phyloP scores from a whole-genome alignment of 2,329 filamentous ascomycete genomes.

The Apiospora malaysiana region DNA sequence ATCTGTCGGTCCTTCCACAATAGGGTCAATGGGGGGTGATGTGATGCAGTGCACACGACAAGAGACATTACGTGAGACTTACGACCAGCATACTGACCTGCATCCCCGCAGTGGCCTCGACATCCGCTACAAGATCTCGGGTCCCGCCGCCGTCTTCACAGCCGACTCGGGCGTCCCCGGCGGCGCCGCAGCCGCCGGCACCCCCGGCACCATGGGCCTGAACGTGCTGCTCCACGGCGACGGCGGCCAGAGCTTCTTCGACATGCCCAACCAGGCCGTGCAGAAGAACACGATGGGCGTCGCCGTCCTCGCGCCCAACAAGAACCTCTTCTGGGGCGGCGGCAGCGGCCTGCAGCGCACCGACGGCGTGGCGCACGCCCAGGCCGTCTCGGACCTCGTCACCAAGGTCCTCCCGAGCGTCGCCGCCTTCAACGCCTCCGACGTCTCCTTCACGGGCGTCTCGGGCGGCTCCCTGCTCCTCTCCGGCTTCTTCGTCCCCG shows the following conservation, averaged over 20 bases:
- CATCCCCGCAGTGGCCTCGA: constrained; percentile 48
- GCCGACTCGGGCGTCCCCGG: constrained; percentile 55
- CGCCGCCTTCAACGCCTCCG: constrained; percentile 56
- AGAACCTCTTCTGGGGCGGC: constrained; percentile 64
- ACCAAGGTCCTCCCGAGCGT: constrained; percentile 55
- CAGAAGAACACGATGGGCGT: constrained; percentile 58
- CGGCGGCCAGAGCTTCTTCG: constrained; percentile 64
- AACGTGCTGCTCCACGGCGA: constrained; percentile 67
- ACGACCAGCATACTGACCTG: background rate
- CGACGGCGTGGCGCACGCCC: constrained; percentile 61
- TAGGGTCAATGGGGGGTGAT: no score
- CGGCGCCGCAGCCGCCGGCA: constrained; percentile 39
- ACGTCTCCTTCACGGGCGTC: constrained; percentile 64
- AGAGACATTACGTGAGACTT: background rate
- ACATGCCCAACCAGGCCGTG: constrained; percentile 61
- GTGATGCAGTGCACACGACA: background rate
- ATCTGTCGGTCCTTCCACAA: no score
- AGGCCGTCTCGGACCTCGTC: constrained; percentile 60
- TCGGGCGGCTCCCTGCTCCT: constrained; percentile 60
- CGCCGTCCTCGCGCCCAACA: constrained; percentile 58
- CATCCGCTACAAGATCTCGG: constrained; percentile 62
- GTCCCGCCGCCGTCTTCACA: constrained; percentile 59
- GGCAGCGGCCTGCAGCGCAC: constrained; percentile 56
- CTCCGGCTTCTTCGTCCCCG: constrained; percentile 63
- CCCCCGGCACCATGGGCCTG: constrained; percentile 50